Evolutionary conservation across 1,284 basidiomycete genomes (phyloP).

Genomic region (Kwoniella shivajii): DNA sequence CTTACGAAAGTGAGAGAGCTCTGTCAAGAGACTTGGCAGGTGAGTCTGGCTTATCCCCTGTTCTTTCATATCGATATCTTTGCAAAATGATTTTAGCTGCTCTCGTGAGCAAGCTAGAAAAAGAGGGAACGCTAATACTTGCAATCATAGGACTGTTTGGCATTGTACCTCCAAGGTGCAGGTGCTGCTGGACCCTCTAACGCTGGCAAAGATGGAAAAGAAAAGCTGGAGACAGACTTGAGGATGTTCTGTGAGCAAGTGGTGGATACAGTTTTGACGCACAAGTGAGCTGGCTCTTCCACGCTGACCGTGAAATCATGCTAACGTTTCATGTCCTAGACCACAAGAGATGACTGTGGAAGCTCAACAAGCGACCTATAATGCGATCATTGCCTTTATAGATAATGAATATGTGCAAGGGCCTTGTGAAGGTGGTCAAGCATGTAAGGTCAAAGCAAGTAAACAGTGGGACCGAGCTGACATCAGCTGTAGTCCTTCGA

Average conservation of each 20-base stretch:
- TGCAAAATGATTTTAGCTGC: not conserved
- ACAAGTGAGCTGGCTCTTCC: slow-evolving; percentile 48
- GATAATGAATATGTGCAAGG: slow-evolving; percentile 54
- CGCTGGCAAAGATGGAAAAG: slow-evolving; percentile 52
- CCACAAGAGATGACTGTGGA: slow-evolving; percentile 40
- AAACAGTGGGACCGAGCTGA: slow-evolving; percentile 6
- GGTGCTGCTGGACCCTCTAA: slow-evolving; percentile 42
- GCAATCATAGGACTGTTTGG: slow-evolving; percentile 48
- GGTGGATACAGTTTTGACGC: slow-evolving; percentile 50
- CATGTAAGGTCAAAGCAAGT: slow-evolving; percentile 38
- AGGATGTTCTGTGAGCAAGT: slow-evolving; percentile 55
- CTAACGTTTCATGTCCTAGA: slow-evolving; percentile 22
- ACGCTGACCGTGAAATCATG: not conserved
- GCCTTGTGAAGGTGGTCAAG: slow-evolving; percentile 48
- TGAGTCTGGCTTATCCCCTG: slow-evolving; percentile 23
- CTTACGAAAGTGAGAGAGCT: slow-evolving; percentile 51
- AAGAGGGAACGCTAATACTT: not conserved
- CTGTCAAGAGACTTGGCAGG: slow-evolving; percentile 55
- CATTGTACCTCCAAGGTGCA: slow-evolving; percentile 55
- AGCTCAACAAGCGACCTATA: slow-evolving; percentile 47
- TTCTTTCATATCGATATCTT: not conserved
- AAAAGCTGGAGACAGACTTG: slow-evolving; percentile 50
- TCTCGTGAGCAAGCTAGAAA: not conserved
- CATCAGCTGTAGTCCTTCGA: slow-evolving; percentile 53
- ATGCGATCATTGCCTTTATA: slow-evolving; percentile 51